A percentile compares a stretch with the other conserved stretches of the same genome.
These are phyloP conservation scores for Cercospora brassicicola DNA, from an alignment of 2,329 filamentous ascomycete genomes.

Conservation along the genomic window DNA sequence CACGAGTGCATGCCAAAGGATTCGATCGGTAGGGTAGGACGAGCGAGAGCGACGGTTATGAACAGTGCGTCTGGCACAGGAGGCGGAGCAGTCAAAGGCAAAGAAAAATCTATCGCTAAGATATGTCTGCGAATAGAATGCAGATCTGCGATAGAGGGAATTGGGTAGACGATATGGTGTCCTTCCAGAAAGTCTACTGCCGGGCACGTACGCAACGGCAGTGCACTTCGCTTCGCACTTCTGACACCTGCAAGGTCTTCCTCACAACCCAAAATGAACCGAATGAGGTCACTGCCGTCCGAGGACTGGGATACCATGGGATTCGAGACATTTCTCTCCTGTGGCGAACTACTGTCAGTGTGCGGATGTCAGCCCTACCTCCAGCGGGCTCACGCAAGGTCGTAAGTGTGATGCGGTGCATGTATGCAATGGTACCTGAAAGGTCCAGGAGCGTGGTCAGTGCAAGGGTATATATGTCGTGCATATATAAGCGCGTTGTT, in stretches of 20 bases:
- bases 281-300: slow-evolving; percentile 11
- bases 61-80: not conserved
- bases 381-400: not conserved
- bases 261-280: slow-evolving; percentile 15
- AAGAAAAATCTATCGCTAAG: not conserved
- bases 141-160: slow-evolving; percentile 1
- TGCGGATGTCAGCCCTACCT: not conserved
- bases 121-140: not conserved
- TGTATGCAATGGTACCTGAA: not conserved
- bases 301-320: slow-evolving; percentile 11
- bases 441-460: not conserved
- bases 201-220: not conserved
- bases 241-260: slow-evolving; percentile 13
- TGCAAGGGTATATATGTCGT: not conserved
- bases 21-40: not conserved
- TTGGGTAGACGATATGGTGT: slow-evolving; percentile 5
- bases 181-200: not conserved
- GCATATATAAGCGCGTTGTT: not conserved
- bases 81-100: not conserved
- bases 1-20: not conserved
- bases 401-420: not conserved
- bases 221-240: not conserved
- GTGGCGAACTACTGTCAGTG: slow-evolving; percentile 1
- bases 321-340: slow-evolving; percentile 1
- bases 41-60: not conserved